Conservation (phyloP, 2,329 filamentous ascomycete genomes). For the Apiospora pterosperma region DNA sequence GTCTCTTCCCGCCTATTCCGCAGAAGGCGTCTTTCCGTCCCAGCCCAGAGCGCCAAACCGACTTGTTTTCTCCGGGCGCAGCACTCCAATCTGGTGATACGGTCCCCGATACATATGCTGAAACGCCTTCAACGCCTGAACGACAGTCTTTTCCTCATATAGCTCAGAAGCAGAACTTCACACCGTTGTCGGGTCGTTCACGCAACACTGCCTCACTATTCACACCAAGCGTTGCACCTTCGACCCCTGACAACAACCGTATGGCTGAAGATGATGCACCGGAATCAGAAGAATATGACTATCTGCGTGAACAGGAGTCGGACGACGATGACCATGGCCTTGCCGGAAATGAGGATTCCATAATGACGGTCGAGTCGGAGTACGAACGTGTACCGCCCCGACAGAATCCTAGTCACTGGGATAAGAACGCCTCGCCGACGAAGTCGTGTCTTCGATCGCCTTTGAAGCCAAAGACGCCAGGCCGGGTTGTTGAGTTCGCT, state of each 20-base stretch:
- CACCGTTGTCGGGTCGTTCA: slow-evolving; percentile 35
- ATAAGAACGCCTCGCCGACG: slow-evolving; percentile 48
- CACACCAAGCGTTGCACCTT: slow-evolving; percentile 25
- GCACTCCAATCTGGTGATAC: slow-evolving; percentile 19
- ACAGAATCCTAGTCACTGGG: slow-evolving; percentile 45
- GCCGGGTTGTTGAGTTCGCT: slow-evolving; percentile 56
- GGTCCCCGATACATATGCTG: slow-evolving; percentile 22
- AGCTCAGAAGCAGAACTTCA: slow-evolving; percentile 47
- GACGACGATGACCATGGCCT: background rate
- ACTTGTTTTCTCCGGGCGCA: slow-evolving; percentile 33
- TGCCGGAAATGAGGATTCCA: slow-evolving; percentile 24
- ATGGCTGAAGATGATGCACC: slow-evolving; percentile 7
- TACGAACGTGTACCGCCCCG: slow-evolving; percentile 35
- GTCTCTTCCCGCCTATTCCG: slow-evolving; percentile 28
- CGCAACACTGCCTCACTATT: slow-evolving; percentile 34
- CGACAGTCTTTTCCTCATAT: slow-evolving; percentile 30
- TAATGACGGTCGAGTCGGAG: slow-evolving; percentile 35
- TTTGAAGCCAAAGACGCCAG: slow-evolving; percentile 54
- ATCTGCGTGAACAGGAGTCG: background rate
- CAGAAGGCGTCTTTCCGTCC: slow-evolving; percentile 22
- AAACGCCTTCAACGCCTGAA: slow-evolving; percentile 29
- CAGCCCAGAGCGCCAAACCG: slow-evolving; percentile 20
- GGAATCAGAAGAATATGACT: background rate
- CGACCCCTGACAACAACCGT: slow-evolving; percentile 12
- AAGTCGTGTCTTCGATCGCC: slow-evolving; percentile 58